Evolutionary conservation across 306 rosid species (phyloP), one percentile per base, ranked within the genome.

Genomic region (Vigna reflexopilosa): DNA sequence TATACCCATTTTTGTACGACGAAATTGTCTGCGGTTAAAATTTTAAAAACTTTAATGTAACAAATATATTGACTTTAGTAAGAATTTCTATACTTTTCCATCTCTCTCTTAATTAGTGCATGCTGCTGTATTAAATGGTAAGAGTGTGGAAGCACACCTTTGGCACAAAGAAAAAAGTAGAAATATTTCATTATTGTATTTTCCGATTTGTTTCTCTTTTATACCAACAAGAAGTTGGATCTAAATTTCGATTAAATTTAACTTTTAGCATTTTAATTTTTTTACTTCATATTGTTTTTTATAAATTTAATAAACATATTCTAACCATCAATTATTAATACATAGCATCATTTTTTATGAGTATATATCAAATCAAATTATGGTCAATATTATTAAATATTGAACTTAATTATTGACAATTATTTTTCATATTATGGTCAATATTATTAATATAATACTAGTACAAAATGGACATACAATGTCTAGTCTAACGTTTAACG

Each of bases 101-200:
- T 48, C 7, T 58, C 38, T 59, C 38, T 34, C 38, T 34, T 34
- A 34, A 34, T 5, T 34, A 34, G 38, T 34, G 0, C 38, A 34
- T 34, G 72, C 67, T 50, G 82, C 54, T 45, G 77, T 88, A 83
- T 86, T 86, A 58, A 83, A 49, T 58, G 75, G 74, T n/a, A 28
- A 67, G 11, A 38, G 82, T 71, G 7, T 6, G 26, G 81, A 74
- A 82, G 80, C 85, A 80, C 81, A 70, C 52, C 3, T 64, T 64
- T 38, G 30, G 30, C 20, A 64, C 50, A 38, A 36, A 48, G 6
- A 64, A 38, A 54, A 19, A 7, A 6, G 0, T 20, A 20, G 20
- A 26, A 30, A 30, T 54, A 14, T 61, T 47, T 48, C 0, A 69
- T 26, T 68, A 26, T 13, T 24, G 3, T 47, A 67, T 20, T 12